phyloP scores from a whole-genome alignment of 257 asterid species.

The Jaltomata sinuosa region DNA sequence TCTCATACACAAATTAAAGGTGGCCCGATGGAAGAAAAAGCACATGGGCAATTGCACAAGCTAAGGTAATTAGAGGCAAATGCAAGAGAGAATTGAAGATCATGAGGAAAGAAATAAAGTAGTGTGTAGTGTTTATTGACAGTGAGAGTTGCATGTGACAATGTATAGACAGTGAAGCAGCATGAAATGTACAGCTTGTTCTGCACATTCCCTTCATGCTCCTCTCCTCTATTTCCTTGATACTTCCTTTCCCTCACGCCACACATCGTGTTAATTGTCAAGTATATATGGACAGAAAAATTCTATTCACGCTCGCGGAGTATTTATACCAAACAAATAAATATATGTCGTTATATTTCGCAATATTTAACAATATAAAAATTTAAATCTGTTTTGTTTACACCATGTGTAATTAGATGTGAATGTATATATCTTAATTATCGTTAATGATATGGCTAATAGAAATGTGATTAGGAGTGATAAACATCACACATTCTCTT shows the following conservation, averaged over 20 bases:
- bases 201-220: slow-evolving; percentile 95
- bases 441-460: not conserved
- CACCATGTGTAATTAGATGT: not conserved
- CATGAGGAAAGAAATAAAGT: slow-evolving; percentile 6
- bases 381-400: no score
- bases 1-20: not conserved
- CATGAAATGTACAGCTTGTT: slow-evolving; percentile 82
- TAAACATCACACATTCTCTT: not conserved
- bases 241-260: not conserved
- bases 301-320: not conserved
- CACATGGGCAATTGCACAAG: not conserved
- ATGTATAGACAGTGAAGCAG: slow-evolving; percentile 57
- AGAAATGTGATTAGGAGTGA: not conserved
- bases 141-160: slow-evolving; percentile 43
- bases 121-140: slow-evolving; percentile 10
- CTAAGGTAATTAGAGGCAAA: slow-evolving; percentile 16
- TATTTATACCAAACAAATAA: not conserved
- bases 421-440: not conserved
- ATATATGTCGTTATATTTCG: no score
- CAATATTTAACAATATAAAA: not conserved
- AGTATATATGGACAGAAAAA: not conserved
- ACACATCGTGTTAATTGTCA: not conserved
- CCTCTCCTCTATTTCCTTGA: slow-evolving; percentile 7
- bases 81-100: not conserved
- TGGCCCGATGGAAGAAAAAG: not conserved